Evolutionary conservation across 1,284 basidiomycete species (phyloP).

Genomic region (Erythrobasidium hasegawianum): DNA sequence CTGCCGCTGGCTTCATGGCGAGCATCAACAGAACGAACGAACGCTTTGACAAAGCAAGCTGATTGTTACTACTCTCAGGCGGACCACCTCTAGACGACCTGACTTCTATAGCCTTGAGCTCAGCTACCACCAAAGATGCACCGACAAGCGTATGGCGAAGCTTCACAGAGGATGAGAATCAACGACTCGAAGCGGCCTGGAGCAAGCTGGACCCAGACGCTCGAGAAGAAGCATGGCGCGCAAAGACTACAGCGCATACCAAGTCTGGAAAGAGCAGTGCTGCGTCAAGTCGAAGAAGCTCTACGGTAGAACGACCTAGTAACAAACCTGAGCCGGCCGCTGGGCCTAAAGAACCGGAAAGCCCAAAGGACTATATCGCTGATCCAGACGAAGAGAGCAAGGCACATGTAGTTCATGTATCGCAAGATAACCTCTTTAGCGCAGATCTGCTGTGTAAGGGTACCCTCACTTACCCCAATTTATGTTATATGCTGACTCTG

Average conservation of each 20-base stretch:
- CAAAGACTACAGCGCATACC: slow-evolving; percentile 10
- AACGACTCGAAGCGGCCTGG: slow-evolving; percentile 39
- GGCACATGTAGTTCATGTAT: slow-evolving; percentile 43
- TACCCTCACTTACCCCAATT: not conserved
- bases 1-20: slow-evolving; percentile 34
- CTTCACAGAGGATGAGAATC: slow-evolving; percentile 44
- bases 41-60: not conserved
- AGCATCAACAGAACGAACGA: not conserved
- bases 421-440: slow-evolving; percentile 46
- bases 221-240: slow-evolving; percentile 13
- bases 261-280: slow-evolving; percentile 27
- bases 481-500: not conserved
- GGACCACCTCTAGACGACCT: slow-evolving; percentile 31
- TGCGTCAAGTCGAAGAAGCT: slow-evolving; percentile 22
- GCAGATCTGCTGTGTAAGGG: slow-evolving; percentile 38
- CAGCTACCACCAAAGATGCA: not conserved
- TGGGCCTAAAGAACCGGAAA: slow-evolving; percentile 1
- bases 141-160: slow-evolving; percentile 37
- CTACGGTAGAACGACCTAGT: not conserved
- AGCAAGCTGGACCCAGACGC: slow-evolving; percentile 22
- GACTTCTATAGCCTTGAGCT: slow-evolving; percentile 16
- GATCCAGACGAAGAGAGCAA: slow-evolving; percentile 31
- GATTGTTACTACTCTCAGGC: not conserved
- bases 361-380: slow-evolving; percentile 26
- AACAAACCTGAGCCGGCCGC: not conserved